Conservation (phyloP, 495 filamentous ascomycete genomes). For the Penicillium simplicissimum region DNA sequence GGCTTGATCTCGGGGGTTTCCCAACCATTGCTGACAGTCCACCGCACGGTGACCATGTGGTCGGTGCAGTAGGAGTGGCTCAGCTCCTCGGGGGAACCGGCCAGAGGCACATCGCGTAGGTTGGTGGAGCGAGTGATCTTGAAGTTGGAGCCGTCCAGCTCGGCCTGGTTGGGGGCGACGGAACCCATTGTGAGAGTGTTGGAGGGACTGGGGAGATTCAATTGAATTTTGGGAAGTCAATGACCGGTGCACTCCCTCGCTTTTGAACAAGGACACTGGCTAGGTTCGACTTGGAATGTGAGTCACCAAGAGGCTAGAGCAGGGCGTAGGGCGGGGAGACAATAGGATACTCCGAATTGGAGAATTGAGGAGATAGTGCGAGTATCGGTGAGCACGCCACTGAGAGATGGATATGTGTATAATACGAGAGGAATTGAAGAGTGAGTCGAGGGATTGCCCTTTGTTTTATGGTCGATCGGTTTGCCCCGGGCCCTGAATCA, state of each 20-base stretch:
- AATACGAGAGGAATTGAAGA: not conserved
- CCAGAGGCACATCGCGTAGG: slow-evolving; percentile 67
- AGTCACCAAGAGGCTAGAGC: slow-evolving; percentile 14
- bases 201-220: slow-evolving; percentile 1
- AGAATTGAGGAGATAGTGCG: not conserved
- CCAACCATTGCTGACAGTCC: slow-evolving; percentile 73
- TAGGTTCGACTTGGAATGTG: slow-evolving; percentile 7
- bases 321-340: not conserved
- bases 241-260: not conserved
- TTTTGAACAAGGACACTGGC: not conserved
- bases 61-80: slow-evolving; percentile 71
- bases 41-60: slow-evolving; percentile 81
- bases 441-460: not conserved
- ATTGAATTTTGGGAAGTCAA: not conserved
- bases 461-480: slow-evolving; percentile 16
- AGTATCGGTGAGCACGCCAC: not conserved
- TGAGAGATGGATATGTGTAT: not conserved
- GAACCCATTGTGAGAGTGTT: slow-evolving; percentile 37
- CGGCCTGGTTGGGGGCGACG: slow-evolving; percentile 32
- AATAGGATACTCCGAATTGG: not conserved
- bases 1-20: slow-evolving; percentile 73
- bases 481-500: slow-evolving; percentile 21
- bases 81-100: slow-evolving; percentile 52
- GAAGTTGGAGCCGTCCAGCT: slow-evolving; percentile 74
- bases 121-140: slow-evolving; percentile 65